Conservation (phyloP, 2,329 filamentous ascomycete genomes). For the Paecilomyces fulvus region DNA sequence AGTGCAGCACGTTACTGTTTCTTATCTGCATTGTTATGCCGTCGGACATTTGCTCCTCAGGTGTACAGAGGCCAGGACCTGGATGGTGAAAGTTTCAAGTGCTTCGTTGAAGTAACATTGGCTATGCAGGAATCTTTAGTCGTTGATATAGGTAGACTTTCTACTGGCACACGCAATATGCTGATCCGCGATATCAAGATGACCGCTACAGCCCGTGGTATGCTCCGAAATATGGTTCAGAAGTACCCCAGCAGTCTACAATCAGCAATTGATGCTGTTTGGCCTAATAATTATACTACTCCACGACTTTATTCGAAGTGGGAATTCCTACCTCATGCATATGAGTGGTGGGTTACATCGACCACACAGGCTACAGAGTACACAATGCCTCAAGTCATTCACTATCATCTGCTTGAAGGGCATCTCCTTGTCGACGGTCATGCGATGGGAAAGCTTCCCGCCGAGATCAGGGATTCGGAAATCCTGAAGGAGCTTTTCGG, state of each 20-base stretch:
- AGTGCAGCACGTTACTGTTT: slow-evolving; percentile 41
- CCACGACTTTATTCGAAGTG: slow-evolving; percentile 11
- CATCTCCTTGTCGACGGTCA: slow-evolving; percentile 43
- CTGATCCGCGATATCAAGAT: slow-evolving; percentile 43
- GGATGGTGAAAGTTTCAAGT: slow-evolving; percentile 27
- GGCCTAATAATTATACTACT: slow-evolving; percentile 29
- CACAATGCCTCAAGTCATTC: slow-evolving; percentile 27
- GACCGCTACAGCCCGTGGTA: slow-evolving; percentile 25
- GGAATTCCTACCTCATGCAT: slow-evolving; percentile 12
- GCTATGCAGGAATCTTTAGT: slow-evolving; percentile 42
- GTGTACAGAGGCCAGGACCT: slow-evolving; percentile 19
- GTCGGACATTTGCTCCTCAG: slow-evolving; percentile 33
- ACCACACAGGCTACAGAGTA: slow-evolving; percentile 16
- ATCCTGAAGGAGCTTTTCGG: slow-evolving; percentile 47
- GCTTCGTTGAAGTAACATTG: slow-evolving; percentile 11
- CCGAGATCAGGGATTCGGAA: slow-evolving; percentile 38
- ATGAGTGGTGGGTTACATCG: slow-evolving; percentile 28
- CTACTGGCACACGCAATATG: slow-evolving; percentile 26
- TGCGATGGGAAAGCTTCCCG: slow-evolving; percentile 46
- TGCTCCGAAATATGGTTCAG: slow-evolving; percentile 29
- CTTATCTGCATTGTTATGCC: slow-evolving; percentile 50
- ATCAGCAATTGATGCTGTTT: slow-evolving; percentile 32
- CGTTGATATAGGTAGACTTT: slow-evolving; percentile 27
- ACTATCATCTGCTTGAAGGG: slow-evolving; percentile 41
- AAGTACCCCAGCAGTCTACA: slow-evolving; percentile 18